A percentile compares a stretch with the other conserved stretches of the same genome.
Evolutionary conservation across 306 rosid species (phyloP).

Genomic region (Castanea sativa): DNA sequence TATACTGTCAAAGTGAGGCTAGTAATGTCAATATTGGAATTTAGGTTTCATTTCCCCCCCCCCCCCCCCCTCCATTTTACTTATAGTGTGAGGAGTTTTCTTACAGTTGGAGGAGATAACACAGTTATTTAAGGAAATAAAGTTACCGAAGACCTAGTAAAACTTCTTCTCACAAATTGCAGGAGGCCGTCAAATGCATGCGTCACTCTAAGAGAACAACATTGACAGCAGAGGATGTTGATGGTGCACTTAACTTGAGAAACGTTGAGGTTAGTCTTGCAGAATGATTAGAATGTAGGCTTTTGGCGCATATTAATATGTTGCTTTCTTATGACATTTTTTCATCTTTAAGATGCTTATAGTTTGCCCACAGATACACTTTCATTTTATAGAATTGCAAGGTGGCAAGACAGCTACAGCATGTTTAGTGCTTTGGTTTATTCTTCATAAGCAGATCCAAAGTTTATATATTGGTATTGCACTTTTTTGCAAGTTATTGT

Average conservation of each 20-base stretch:
- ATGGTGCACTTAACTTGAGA: slow-evolving; percentile 81
- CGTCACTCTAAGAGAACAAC: slow-evolving; percentile 72
- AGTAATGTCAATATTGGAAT: not conserved
- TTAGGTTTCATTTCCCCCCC: not conserved
- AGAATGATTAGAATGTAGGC: not conserved
- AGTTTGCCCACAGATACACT: not conserved
- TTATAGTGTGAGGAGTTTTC: not conserved
- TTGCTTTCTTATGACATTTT: not conserved
- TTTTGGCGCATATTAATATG: not conserved
- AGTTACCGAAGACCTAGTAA: not conserved
- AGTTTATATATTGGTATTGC: not conserved
- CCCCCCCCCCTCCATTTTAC: not conserved
- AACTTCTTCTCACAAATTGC: slow-evolving; percentile 23
- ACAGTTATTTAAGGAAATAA: not conserved
- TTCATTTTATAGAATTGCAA: not conserved
- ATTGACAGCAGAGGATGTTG: slow-evolving; percentile 71
- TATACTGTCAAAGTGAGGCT: not conserved
- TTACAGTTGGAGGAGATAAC: not conserved
- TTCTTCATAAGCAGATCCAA: not conserved
- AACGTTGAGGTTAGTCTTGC: slow-evolving; percentile 66
- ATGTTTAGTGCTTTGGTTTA: not conserved
- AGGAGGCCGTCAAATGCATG: slow-evolving; percentile 98
- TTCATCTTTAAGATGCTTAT: not conserved
- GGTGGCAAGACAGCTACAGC: not conserved
- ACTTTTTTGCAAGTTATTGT: not conserved